Base-by-base conservation (phyloP, 2,329 filamentous ascomycete species). In the Phoma sp. region DNA sequence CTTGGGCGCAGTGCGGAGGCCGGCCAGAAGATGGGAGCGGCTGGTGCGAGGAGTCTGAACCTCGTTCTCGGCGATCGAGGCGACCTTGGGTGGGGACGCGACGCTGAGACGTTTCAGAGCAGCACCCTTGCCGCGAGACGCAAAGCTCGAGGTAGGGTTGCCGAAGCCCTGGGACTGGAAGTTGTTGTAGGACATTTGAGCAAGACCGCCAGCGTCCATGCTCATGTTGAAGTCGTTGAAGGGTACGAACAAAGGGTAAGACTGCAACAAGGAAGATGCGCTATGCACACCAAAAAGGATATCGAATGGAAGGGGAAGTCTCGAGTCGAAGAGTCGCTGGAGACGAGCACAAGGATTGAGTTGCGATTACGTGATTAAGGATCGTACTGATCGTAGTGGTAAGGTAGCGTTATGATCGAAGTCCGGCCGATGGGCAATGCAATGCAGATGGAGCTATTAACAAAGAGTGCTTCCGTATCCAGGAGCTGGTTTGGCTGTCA, bases 171-270 rank as follows among this genome's bases (percentile, higher is more conserved):
- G 85, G 73, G 85, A 82, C 76, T 89, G 71, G 62, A 73, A 73
- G 73, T 88, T 85, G 83, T 88, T 91, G 83, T 92, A 93, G 81
- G 92, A 91, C 93, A 98, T 98, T 85, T 96, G 92, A 95, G 92
- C 89, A 83, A 96, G 91, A 95, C 92, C 92, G 85, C 93, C 93
- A 86, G 93, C 88, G 93, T 96, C 90, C 89, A 96, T 88, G 78
- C 80, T 83, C 80, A 79, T 74, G 58, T 54, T 69, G 63, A 59
- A 57, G 53, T 62, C 58, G 61, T 59, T 52, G 64, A 61, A 55
- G 58, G 56, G 61, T 58, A 59, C 47, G 60, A 51, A 67, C 59
- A 68, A 67, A 67, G 65, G 49, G 62, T 69, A 67, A 69, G 47
- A 63, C 59, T 65, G 65, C 53, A 66, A 65, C 60, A 63, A 70